Evolutionary conservation across 495 filamentous ascomycete species (phyloP).

Genomic region (Penicillium roqueforti): DNA sequence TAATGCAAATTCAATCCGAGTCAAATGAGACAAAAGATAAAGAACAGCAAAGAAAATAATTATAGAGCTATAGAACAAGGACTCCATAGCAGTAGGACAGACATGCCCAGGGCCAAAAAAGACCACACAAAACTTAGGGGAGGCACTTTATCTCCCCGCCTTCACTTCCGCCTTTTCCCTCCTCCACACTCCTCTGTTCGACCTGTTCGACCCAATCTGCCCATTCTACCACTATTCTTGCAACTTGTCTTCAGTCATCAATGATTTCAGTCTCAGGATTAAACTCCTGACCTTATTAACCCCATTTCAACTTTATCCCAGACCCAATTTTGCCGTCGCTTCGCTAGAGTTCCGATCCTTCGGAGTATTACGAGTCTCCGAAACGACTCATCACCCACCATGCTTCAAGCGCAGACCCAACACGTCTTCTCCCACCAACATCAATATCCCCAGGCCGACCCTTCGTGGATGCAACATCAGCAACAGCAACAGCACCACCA

Average conservation of each 20-base stretch:
- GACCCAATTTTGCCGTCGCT: constrained; percentile 10
- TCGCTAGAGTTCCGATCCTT: constrained; percentile 20
- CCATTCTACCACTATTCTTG: constrained; percentile 11
- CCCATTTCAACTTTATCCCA: constrained; percentile 8
- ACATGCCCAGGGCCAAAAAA: constrained; percentile 2
- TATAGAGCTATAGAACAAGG: too few relatives aligned
- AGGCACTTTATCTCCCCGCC: constrained; percentile 25
- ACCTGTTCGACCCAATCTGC: constrained; percentile 2
- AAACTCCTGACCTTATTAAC: constrained; percentile 23
- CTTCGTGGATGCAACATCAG: constrained; percentile 70
- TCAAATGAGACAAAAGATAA: neutral
- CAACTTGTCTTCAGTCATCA: constrained; percentile 15
- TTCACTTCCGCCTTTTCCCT: constrained; percentile 22
- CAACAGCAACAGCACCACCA: constrained; percentile 62
- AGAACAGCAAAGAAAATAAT: neutral
- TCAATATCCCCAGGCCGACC: constrained; percentile 72
- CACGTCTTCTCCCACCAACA: constrained; percentile 76
- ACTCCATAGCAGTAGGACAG: neutral
- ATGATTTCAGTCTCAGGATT: constrained; percentile 24
- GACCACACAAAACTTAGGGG: constrained; percentile 23
- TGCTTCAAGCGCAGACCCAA: constrained; percentile 50
- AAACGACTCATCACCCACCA: constrained; percentile 34
- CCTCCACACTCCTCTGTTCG: constrained; percentile 19
- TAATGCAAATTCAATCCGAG: neutral
- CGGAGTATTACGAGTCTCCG: constrained; percentile 37